Conservation (phyloP, 1,139 yeast species). For the Kluyveromyces sp. region DNA sequence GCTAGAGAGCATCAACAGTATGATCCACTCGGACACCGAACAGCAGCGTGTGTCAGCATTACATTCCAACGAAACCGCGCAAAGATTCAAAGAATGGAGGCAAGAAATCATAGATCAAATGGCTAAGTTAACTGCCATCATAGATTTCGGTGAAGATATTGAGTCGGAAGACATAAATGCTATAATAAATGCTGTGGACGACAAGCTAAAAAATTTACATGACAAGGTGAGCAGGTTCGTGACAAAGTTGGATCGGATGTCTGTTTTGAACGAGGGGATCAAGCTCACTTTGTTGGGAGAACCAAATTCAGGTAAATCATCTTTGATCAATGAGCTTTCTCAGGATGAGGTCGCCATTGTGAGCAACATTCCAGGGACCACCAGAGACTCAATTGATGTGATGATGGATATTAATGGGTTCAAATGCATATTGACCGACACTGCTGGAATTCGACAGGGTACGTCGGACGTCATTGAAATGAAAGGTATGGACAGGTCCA, state of each 20-base stretch:
- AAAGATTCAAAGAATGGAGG: conserved; percentile 61
- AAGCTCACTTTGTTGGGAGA: conserved; percentile 75
- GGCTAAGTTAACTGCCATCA: conserved; percentile 76
- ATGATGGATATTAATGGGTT: conserved; percentile 78
- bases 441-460: conserved; percentile 79
- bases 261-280: conserved; percentile 66
- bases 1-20: conserved; percentile 80
- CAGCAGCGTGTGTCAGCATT: conserved; percentile 72
- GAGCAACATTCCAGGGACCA: conserved; percentile 88
- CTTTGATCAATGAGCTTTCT: conserved; percentile 66
- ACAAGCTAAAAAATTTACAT: conserved; percentile 38
- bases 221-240: conserved; percentile 45
- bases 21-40: conserved; percentile 94
- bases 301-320: conserved; percentile 95
- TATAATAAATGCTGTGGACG: conserved; percentile 45
- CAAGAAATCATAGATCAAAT: conserved; percentile 52
- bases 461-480: conserved; percentile 57
- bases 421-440: conserved; percentile 79
- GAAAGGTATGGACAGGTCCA: conserved; percentile 80
- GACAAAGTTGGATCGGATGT: conserved; percentile 49
- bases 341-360: conserved; percentile 86
- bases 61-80: conserved; percentile 58
- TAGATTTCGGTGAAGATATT: conserved; percentile 94
- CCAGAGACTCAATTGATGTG: conserved; percentile 81
- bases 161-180: conserved; percentile 58